Evolutionary conservation across 805 yeast genomes (phyloP), one percentile per base, ranked within the genome.

Genomic region (Kuraishia cidri): DNA sequence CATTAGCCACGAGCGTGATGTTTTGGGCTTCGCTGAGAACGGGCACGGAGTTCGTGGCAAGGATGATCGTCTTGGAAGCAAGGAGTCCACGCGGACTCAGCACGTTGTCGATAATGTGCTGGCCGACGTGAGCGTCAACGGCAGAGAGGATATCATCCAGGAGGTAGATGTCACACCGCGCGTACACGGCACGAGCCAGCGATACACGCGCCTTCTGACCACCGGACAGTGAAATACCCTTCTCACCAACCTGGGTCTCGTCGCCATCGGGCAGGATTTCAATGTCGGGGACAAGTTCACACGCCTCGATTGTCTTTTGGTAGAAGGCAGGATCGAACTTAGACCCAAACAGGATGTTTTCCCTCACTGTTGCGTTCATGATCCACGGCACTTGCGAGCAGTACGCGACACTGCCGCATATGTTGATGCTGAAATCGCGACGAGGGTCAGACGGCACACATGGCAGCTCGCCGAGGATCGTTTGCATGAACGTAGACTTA

Each of bases 121-220:
- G 76, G 9, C 95, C 90, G 41, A 92, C 98, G 53, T 92, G 98
- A 46, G 87, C 97, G 58, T 92, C 98, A 26, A 92, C 98, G 17
- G 98, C 98, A 52, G 94, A 81, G 38, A 92, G 68, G 7, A 94
- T 84, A 57, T 92, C 98, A 54, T 92, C 98, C 41, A 92, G 60
- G 26, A 92, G 60, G 52, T 85, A 87, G 20, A 92, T 74, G 50
- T 92, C 97, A 3, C 97, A 94, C 42, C 97, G 70, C 9, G 95
- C 73, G 52, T 92, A 92, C 7, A 92, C 95, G 9, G 98, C 97
- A 52, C 98, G 74, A 0, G 98, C 98, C 33, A 92, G 69, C 1
- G 95, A 79, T 24, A 92, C 68, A 54, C 98, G 77, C 0, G 98
- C 97, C 66, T 92, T 92, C 57, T 92, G 98, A 29, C 98, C 98